Evolutionary conservation across 2,329 filamentous ascomycete genomes (phyloP), one percentile per base, ranked within the genome.

Genomic region (Canariomyces notabilis): DNA sequence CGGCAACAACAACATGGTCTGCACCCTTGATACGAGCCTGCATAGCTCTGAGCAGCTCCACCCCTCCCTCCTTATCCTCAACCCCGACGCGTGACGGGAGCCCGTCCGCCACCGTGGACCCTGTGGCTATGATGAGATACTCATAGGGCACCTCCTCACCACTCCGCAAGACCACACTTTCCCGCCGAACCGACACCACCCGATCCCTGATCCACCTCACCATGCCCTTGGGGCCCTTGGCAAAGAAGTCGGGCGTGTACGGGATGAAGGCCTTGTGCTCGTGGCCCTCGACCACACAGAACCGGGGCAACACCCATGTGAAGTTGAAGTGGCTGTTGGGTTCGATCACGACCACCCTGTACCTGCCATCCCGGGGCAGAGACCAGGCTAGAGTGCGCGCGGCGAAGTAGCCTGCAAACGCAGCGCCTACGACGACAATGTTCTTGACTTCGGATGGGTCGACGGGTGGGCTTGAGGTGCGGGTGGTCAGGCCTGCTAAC

Each of bases 251-350:
- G 1, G 52, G 45, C 14, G 42, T 43, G 49, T 81, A 83, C 0
- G 80, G 79, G 35, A 83, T 76, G 50, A 83, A 82, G 0, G 76
- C 77, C 55, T 76, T 76, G 46, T 76, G 61, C 50, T 82, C 79
- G 37, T 80, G 73, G 16, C 71, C 73, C n/a, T 67, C 61, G 5
- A 77, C 64, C 12, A 82, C 78, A 33, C 71, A 75, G 57, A 76
- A 80, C 4, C 80, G 70, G 0, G 80, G 80, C 31, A 83, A 70
- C 11, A 74, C 71, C 70, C 77, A 83, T 0, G 76, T 75, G 55
- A 77, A 80, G 52, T 82, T 74, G 59, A 82, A 79, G 59, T 82
- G 79, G 3, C 70, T 73, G 57, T 79, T 78, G 37, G 73, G 75
- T 59, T 84, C 80, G 21, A 83, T 58, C 3, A 83, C 63, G 0